Evolutionary conservation across 2,329 filamentous ascomycete species (phyloP).

Genomic region (Phialophora chinensis): DNA sequence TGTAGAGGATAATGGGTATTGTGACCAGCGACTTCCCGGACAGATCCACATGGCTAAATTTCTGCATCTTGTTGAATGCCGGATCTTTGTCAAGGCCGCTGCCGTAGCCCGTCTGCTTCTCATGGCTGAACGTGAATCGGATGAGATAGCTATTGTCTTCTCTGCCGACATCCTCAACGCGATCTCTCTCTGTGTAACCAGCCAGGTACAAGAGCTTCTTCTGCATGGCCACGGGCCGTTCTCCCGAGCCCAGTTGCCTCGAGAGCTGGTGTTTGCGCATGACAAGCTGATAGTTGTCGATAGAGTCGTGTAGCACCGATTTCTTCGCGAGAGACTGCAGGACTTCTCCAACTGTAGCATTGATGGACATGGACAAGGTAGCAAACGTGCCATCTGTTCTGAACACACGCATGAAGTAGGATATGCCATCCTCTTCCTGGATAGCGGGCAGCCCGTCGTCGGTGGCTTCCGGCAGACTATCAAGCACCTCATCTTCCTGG

Average conservation of each 20-base stretch:
- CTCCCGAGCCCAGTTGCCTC: conserved; percentile 75
- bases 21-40: conserved; percentile 88
- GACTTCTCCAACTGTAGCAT: conserved; percentile 84
- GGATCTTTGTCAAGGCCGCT: conserved; percentile 76
- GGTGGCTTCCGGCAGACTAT: conserved; percentile 53
- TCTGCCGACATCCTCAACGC: conserved; percentile 88
- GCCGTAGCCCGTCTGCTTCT: conserved; percentile 81
- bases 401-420: conserved; percentile 95
- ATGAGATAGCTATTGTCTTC: conserved; percentile 98
- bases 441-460: conserved; percentile 70
- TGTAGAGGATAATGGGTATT: conserved; percentile 92
- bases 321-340: conserved; percentile 92
- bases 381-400: conserved; percentile 92
- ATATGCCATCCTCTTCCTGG: conserved; percentile 74
- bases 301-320: conserved; percentile 85
- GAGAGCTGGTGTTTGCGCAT: conserved; percentile 91
- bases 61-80: conserved; percentile 79
- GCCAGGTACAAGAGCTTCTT: conserved; percentile 89
- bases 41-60: conserved; percentile 92
- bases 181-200: conserved; percentile 85
- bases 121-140: conserved; percentile 91
- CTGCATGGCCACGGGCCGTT: conserved; percentile 88
- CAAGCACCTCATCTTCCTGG: conserved; percentile 49
- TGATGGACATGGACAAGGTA: conserved; percentile 82
- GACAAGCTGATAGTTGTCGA: conserved; percentile 95